phyloP scores from a whole-genome alignment of 352 stramenopile genomes.

The Thalassiosira oceanica region DNA sequence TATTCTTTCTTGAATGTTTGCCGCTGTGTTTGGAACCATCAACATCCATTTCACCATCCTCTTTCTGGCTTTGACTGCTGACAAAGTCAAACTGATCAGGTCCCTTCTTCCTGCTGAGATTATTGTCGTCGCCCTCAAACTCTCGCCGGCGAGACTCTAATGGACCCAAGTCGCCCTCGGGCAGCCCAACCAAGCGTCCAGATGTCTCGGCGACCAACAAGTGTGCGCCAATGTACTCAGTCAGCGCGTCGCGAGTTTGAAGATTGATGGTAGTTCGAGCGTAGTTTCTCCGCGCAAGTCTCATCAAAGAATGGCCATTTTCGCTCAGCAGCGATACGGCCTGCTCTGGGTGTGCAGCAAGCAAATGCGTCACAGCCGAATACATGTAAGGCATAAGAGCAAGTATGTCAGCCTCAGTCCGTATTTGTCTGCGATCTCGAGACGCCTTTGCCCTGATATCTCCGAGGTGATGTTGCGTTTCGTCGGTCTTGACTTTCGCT shows the following conservation, averaged over 20 bases:
- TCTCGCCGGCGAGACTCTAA: constrained; percentile 49
- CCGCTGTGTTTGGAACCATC: constrained; percentile 15
- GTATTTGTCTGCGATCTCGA: constrained; percentile 1
- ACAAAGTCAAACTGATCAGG: no score
- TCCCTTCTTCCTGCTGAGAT: constrained; percentile 9
- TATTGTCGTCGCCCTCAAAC: constrained; percentile 27
- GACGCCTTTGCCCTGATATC: not conserved
- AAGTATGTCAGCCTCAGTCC: constrained; percentile 31
- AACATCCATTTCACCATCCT: not conserved
- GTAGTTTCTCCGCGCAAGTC: constrained; percentile 58
- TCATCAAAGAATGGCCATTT: constrained; percentile 49
- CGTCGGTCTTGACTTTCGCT: not conserved
- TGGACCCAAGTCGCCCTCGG: constrained; percentile 65
- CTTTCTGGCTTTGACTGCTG: not conserved
- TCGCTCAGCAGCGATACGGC: constrained; percentile 53
- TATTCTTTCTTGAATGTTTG: constrained; percentile 13
- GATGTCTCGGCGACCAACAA: constrained; percentile 68
- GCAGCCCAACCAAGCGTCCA: constrained; percentile 59
- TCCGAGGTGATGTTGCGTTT: constrained; percentile 11
- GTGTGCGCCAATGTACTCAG: constrained; percentile 65
- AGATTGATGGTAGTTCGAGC: constrained; percentile 8
- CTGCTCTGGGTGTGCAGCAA: constrained; percentile 67
- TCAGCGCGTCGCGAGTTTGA: constrained; percentile 53
- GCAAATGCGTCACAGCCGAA: constrained; percentile 50
- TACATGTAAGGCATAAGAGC: constrained; percentile 55